Evolutionary conservation across 2,329 filamentous ascomycete genomes (phyloP), one percentile per base, ranked within the genome.

Genomic region (Myriosclerotinia duriaeana): DNA sequence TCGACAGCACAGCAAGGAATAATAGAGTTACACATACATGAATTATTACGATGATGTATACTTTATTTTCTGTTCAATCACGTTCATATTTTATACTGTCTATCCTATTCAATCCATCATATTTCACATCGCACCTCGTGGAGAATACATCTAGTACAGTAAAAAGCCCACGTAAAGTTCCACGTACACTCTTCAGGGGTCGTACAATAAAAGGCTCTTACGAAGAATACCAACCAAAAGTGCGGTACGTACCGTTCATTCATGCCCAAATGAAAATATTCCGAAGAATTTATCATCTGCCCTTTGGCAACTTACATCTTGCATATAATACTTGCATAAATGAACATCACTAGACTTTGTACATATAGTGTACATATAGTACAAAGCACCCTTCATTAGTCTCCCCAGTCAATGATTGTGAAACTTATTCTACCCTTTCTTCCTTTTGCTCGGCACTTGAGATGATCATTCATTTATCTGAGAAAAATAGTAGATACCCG

Each of bases 281-380:
- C 56, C 56, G 58, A 50, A 50, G 58, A 38, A 60, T 38, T 48
- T 50, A 60, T 50, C 44, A 60, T 60, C 44, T 60, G 58, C 58
- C 44, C 44, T 60, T 17, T 38, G 44, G 30, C 58, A 60, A n/a
- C 59, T 20, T 62, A 38, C 59, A 62, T 62, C 30, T 62, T 38
- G 59, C 46, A 52, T 61, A 64, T 14, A 42, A 42, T 58, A 30
- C 62, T 58, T 65, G 63, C 53, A 65, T 59, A 65, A 65, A 65
- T 59, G 30, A 59, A 42, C 53, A 36, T 50, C 52, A 58, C 53
- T 34, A 58, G 46, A 48, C 63, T 56, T 65, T 59, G 53, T n/a
- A 26, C 14, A n/a, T 26, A 64, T 40, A 15, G 30, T 40, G 20
- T 59, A 59, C 14, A 8, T 48, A 30, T 20, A 26, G 17, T 44